Conservation (phyloP, 2,329 filamentous ascomycete genomes). For the Drechslerella coelobrocha region DNA sequence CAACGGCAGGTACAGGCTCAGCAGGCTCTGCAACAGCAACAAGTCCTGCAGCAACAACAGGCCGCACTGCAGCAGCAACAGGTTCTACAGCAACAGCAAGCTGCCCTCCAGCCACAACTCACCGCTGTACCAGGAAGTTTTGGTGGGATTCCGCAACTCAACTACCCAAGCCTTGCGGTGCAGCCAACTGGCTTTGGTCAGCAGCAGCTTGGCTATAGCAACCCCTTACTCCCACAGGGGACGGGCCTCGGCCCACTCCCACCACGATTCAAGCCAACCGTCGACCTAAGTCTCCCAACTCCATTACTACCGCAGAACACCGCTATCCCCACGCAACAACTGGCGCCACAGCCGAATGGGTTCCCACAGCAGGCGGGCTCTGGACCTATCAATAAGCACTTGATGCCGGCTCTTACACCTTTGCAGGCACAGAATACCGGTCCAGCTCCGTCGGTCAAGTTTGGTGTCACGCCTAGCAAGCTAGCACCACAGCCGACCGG, state of each 20-base stretch:
- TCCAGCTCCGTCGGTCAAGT: slow-evolving; percentile 84
- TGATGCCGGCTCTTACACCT: slow-evolving; percentile 65
- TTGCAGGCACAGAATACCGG: slow-evolving; percentile 80
- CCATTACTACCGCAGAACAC: slow-evolving; percentile 63
- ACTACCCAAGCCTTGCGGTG: slow-evolving; percentile 56
- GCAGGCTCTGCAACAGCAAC: slow-evolving; percentile 60
- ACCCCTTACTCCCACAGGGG: slow-evolving; percentile 59
- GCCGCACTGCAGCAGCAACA: slow-evolving; percentile 55
- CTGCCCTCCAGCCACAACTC: slow-evolving; percentile 51
- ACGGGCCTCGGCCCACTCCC: slow-evolving; percentile 66
- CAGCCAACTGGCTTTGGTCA: slow-evolving; percentile 63
- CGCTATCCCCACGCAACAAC: slow-evolving; percentile 52
- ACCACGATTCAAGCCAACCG: slow-evolving; percentile 67
- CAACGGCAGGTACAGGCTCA: slow-evolving; percentile 60
- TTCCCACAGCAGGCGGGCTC: slow-evolving; percentile 61
- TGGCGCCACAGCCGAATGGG: slow-evolving; percentile 60
- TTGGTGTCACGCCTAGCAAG: slow-evolving; percentile 75
- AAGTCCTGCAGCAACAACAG: slow-evolving; percentile 58
- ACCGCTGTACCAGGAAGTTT: slow-evolving; percentile 54
- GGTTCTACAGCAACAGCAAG: slow-evolving; percentile 60
- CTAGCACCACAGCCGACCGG: slow-evolving; percentile 88
- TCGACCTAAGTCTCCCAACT: slow-evolving; percentile 59
- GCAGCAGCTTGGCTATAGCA: slow-evolving; percentile 62
- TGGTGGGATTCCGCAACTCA: slow-evolving; percentile 56
- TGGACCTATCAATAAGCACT: slow-evolving; percentile 65